phyloP scores from a whole-genome alignment of 495 filamentous ascomycete species.

The Penicillium coprophilum region DNA sequence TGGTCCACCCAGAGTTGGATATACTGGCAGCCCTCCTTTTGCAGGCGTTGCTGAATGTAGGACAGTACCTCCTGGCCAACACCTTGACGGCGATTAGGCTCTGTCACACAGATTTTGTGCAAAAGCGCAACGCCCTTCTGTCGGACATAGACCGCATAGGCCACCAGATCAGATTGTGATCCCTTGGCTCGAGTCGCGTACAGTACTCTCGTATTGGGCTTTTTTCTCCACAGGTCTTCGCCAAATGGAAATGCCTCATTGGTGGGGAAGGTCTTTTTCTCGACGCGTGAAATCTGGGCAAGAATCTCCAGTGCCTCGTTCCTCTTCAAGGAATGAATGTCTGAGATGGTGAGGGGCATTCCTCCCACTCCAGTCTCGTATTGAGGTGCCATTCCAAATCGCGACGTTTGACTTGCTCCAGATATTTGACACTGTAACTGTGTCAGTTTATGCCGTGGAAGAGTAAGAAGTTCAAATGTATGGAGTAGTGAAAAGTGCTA shows the following conservation, averaged over 20 bases:
- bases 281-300: constrained; percentile 46
- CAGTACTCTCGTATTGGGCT: constrained; percentile 55
- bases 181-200: constrained; percentile 39
- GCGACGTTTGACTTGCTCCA: constrained; percentile 12
- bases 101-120: constrained; percentile 60
- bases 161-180: constrained; percentile 32
- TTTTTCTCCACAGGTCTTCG: constrained; percentile 51
- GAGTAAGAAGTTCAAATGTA: neutral
- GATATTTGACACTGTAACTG: constrained; percentile 6
- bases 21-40: constrained; percentile 52
- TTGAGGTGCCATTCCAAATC: constrained; percentile 18
- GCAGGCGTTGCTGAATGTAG: constrained; percentile 47
- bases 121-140: constrained; percentile 52
- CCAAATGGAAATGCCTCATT: constrained; percentile 57
- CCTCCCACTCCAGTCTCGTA: constrained; percentile 16
- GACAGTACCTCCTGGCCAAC: constrained; percentile 52
- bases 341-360: constrained; percentile 40
- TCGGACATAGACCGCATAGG: constrained; percentile 56
- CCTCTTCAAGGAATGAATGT: constrained; percentile 46
- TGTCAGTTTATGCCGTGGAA: neutral
- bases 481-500: neutral
- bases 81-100: constrained; percentile 52
- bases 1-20: constrained; percentile 64
- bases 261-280: constrained; percentile 58
- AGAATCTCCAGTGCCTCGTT: constrained; percentile 42